Evolutionary conservation across 495 filamentous ascomycete genomes (phyloP), one percentile per base, ranked within the genome.

Genomic region (Cercophora scortea): DNA sequence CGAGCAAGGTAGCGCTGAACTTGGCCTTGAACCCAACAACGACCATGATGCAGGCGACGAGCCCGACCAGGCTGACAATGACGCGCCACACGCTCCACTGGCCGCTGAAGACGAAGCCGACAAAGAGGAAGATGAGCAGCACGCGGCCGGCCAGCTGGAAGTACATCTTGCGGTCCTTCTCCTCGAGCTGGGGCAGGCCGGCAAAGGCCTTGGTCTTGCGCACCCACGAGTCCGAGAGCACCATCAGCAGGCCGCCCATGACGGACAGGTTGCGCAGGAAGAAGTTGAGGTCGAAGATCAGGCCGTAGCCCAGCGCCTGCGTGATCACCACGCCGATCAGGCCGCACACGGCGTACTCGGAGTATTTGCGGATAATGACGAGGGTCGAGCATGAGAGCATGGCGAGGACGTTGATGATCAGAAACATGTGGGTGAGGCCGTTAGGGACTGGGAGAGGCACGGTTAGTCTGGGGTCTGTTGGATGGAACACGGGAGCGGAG

Each of bases 91-190:
- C 65, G 57, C 82, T 87, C 93, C 93, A 98, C 61, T 92, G 75
- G 44, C 93, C 93, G 35, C 89, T 87, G 73, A 96, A 95, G 55
- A 98, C 86, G 64, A 98, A 98, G 25, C 93, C 93, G 53, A 95
- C 63, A 66, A 98, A 98, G 53, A 98, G 77, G 78, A 97, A 95
- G 70, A 98, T 96, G 57, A 98, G 76, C 42, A 98, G 78, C n/a
- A 98, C 87, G 55, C 93, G 83, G 19, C 93, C 93, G 49, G 93
- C 93, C 48, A 98, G 84, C 79, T 97, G 93, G 72, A 98, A 91
- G 77, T 98, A 98, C 89, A 96, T 96, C 80, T 97, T 98, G 68
- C 89, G 86, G 69, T 98, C 94, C 81, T 96, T 96, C 79, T 98
- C 93, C 61, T 96, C 92, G 18, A 97, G 78, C 72, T 88, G 81